Evolutionary conservation across 2,329 filamentous ascomycete species (phyloP).

Genomic region (Penicillium sp.): DNA sequence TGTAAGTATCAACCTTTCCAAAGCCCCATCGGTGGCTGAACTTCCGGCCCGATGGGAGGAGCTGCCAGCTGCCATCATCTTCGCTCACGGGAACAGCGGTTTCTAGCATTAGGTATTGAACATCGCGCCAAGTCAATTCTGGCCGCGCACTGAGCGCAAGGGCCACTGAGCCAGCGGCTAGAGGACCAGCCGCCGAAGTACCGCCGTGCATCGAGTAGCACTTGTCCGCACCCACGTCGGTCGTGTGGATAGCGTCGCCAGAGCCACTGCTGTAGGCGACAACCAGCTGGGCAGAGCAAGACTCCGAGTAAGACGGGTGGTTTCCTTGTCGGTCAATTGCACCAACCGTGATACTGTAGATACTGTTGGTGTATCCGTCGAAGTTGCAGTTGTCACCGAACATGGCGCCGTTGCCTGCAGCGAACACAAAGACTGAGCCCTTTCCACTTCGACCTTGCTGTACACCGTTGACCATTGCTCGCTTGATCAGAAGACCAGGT

Average conservation of each 20-base stretch:
- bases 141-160: constrained; percentile 80
- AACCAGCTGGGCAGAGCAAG: constrained; percentile 90
- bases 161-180: constrained; percentile 89
- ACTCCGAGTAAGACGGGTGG: constrained; percentile 96
- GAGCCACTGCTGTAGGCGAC: constrained; percentile 95
- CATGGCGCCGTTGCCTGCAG: constrained; percentile 86
- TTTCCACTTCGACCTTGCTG: constrained; percentile 80
- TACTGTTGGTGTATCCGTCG: constrained; percentile 98
- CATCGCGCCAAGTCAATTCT: constrained; percentile 86
- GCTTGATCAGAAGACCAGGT: constrained; percentile 80
- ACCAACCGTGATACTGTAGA: constrained; percentile 96
- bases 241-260: constrained; percentile 89
- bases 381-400: constrained; percentile 97
- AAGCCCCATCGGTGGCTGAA: constrained; percentile 96
- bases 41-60: constrained; percentile 73
- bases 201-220: constrained; percentile 86
- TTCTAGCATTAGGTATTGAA: constrained; percentile 85
- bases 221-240: constrained; percentile 78
- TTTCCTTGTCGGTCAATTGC: constrained; percentile 80
- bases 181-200: constrained; percentile 89
- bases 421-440: constrained; percentile 94
- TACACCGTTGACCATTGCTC: constrained; percentile 87
- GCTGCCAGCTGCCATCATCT: constrained; percentile 74
- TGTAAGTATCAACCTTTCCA: constrained; percentile 87
- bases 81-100: constrained; percentile 78